A percentile compares a stretch with the other conserved stretches of the same genome.
Evolutionary conservation across 306 rosid genomes (phyloP).

Genomic region (Prunus dulcis): DNA sequence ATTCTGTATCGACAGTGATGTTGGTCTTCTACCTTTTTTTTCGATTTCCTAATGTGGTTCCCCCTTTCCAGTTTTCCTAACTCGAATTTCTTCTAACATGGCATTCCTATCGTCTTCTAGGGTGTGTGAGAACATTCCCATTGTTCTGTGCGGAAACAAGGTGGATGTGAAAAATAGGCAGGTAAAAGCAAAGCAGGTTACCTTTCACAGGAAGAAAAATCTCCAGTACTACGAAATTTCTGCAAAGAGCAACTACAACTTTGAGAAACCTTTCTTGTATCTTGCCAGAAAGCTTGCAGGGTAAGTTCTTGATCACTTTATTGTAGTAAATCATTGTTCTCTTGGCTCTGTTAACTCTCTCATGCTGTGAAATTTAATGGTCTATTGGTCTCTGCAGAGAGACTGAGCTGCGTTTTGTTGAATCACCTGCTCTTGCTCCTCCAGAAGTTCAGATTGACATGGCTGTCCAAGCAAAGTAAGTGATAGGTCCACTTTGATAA

Average conservation of each 20-base stretch:
- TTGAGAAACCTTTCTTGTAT: conserved; percentile 73
- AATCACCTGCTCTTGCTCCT: conserved; percentile 86
- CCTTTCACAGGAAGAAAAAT: conserved; percentile 80
- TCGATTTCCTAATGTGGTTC: background rate
- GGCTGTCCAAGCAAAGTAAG: conserved; percentile 63
- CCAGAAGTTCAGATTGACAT: conserved; percentile 85
- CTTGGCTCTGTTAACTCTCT: background rate
- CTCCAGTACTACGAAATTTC: conserved; percentile 81
- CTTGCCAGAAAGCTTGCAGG: conserved; percentile 91
- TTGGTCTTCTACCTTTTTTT: background rate
- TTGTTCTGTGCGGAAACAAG: conserved; percentile 83
- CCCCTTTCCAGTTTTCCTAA: background rate
- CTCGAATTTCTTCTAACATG: background rate
- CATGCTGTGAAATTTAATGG: background rate
- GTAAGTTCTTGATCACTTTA: conserved; percentile 20
- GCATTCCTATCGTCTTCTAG: conserved; percentile 26
- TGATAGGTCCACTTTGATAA: background rate
- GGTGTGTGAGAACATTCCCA: conserved; percentile 81
- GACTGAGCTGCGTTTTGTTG: conserved; percentile 73
- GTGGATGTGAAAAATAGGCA: conserved; percentile 89
- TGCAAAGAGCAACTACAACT: conserved; percentile 82
- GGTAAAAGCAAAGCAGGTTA: conserved; percentile 84
- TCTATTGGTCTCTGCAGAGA: conserved; percentile 41
- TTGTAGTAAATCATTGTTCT: too few species aligned
- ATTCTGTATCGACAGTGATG: background rate